A percentile compares a stretch with the other conserved stretches of the same genome.
These are phyloP conservation scores for Aurinia saxatilis DNA, from an alignment of 345 rosid species.

Conservation along the genomic window DNA sequence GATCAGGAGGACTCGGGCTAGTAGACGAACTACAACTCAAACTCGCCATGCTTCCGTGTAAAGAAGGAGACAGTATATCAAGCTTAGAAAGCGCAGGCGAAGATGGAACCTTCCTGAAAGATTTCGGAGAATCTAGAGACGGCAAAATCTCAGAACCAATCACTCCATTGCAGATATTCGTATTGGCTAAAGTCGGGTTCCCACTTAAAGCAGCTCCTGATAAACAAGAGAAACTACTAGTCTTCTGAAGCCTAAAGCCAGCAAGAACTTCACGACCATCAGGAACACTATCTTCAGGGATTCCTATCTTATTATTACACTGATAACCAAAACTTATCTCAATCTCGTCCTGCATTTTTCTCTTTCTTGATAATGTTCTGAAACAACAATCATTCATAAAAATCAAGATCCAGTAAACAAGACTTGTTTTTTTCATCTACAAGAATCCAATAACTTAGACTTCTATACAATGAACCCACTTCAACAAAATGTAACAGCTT, in stretches of 20 bases:
- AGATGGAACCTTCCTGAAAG: slow-evolving; percentile 71
- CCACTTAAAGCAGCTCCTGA: slow-evolving; percentile 98
- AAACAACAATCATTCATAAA: neutral
- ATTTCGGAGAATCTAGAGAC: slow-evolving; percentile 76
- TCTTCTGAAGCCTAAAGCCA: slow-evolving; percentile 44
- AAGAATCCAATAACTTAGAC: neutral
- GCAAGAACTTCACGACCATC: slow-evolving; percentile 26
- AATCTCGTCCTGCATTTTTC: slow-evolving; percentile 46
- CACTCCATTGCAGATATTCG: slow-evolving; percentile 85
- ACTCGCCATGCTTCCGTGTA: slow-evolving; percentile 70
- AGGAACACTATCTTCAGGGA: slow-evolving; percentile 11
- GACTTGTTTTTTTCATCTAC: too few relatives aligned
- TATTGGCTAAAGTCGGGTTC: slow-evolving; percentile 91
- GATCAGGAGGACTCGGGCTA: slow-evolving; percentile 52
- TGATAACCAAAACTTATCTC: slow-evolving; percentile 90
- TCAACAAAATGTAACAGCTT: neutral
- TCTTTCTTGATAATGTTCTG: slow-evolving; percentile 7
- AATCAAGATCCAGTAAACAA: neutral
- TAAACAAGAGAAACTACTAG: slow-evolving; percentile 78
- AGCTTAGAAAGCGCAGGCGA: slow-evolving; percentile 71
- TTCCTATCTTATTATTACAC: slow-evolving; percentile 36
- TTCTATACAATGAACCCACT: neutral
- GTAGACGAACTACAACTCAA: slow-evolving; percentile 74
- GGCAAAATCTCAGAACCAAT: slow-evolving; percentile 89
- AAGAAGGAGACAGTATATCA: slow-evolving; percentile 83